Conservation (phyloP, 164 flowering plant genomes). For the Cinnamomum micranthum region DNA sequence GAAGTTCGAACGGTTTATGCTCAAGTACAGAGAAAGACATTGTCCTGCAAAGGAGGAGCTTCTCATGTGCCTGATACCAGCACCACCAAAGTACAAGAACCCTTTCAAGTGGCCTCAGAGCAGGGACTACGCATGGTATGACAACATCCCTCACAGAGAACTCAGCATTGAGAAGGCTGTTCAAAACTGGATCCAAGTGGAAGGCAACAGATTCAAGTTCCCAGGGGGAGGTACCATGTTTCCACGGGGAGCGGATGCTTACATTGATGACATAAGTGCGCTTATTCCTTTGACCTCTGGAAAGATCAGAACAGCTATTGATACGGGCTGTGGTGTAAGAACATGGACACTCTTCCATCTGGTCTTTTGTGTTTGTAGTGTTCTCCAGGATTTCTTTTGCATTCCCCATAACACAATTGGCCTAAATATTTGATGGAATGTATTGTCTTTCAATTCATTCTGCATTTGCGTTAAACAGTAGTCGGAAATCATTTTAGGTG, state of each 20-base stretch:
- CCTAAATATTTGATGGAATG: neutral
- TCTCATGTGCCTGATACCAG: slow-evolving; percentile 66
- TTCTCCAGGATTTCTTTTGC: neutral
- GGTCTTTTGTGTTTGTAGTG: neutral
- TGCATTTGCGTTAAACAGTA: neutral
- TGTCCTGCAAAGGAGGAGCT: slow-evolving; percentile 76
- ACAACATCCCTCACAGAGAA: slow-evolving; percentile 92
- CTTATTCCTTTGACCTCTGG: slow-evolving; percentile 80
- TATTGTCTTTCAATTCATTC: neutral
- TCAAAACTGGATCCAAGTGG: slow-evolving; percentile 97
- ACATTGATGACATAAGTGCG: slow-evolving; percentile 74
- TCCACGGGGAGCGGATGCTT: slow-evolving; percentile 95
- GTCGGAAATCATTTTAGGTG: neutral
- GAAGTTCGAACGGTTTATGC: slow-evolving; percentile 61
- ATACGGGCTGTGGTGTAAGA: slow-evolving; percentile 96
- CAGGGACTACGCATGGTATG: slow-evolving; percentile 91
- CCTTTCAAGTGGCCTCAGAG: slow-evolving; percentile 99
- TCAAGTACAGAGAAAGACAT: slow-evolving; percentile 85
- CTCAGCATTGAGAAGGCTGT: slow-evolving; percentile 94
- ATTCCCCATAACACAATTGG: neutral
- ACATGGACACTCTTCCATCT: neutral
- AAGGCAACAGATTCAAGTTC: slow-evolving; percentile 84
- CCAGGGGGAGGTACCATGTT: slow-evolving; percentile 99
- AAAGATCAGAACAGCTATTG: slow-evolving; percentile 84
- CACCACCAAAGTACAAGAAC: slow-evolving; percentile 86